A percentile compares a stretch with the other conserved stretches of the same genome.
These are phyloP conservation scores for Aphanomyces cochlioides DNA, from an alignment of 352 stramenopile species.

Conservation along the genomic window DNA sequence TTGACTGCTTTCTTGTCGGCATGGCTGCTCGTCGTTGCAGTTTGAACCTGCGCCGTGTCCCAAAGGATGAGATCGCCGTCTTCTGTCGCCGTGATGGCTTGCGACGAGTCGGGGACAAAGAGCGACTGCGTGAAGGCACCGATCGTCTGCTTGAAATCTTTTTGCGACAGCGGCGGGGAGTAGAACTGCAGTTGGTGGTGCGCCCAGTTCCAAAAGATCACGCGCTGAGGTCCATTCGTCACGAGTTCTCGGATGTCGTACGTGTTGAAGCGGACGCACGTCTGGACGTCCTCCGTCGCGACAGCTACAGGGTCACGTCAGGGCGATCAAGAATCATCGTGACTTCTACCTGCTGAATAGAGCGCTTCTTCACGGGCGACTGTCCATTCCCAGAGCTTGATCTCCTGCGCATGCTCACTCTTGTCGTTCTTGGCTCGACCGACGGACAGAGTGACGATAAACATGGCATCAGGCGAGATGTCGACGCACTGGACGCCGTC, in stretches of 20 bases:
- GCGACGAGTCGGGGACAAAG: conserved; percentile 81
- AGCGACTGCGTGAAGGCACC: conserved; percentile 81
- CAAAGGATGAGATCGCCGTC: conserved; percentile 87
- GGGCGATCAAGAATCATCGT: conserved; percentile 51
- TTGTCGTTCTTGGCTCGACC: conserved; percentile 32
- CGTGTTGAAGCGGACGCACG: conserved; percentile 86
- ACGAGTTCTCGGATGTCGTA: conserved; percentile 87
- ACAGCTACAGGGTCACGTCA: conserved; percentile 34
- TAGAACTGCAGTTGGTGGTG: conserved; percentile 77
- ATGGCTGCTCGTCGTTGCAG: conserved; percentile 33
- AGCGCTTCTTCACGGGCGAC: conserved; percentile 34
- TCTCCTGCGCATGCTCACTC: conserved; percentile 56
- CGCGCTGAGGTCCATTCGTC: conserved; percentile 75
- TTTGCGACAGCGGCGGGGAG: conserved; percentile 74
- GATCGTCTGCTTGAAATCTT: conserved; percentile 76
- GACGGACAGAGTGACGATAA: conserved; percentile 79
- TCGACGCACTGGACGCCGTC: conserved; percentile 81
- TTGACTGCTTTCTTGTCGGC: conserved; percentile 78
- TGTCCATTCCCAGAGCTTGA: conserved; percentile 88
- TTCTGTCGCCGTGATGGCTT: conserved; percentile 81
- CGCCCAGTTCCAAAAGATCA: conserved; percentile 90
- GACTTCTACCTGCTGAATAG: conserved; percentile 26
- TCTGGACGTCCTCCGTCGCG: conserved; percentile 68
- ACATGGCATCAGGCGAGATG: conserved; percentile 85
- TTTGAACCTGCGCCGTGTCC: conserved; percentile 52